Percentiles rank a stretch among this genome's conserved stretches.
Conservation (phyloP, 129 eudicot genomes). For the Oenanthe sinensis region DNA sequence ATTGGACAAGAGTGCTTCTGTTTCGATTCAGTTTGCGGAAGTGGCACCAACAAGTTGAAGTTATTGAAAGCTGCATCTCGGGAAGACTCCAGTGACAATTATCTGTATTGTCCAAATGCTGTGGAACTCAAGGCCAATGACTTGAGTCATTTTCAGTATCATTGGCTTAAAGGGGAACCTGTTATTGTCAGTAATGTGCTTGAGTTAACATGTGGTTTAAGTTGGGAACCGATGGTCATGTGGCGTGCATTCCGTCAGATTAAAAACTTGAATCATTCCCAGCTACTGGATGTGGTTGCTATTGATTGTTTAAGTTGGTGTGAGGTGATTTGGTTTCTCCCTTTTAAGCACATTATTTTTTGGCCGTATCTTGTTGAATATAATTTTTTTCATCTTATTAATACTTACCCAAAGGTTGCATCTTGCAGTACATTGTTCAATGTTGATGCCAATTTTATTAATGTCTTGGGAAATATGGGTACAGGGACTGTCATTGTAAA, state of each 20-base stretch:
- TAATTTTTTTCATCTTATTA: too few species aligned
- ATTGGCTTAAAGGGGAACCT: conserved; percentile 44
- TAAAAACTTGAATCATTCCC: conserved; percentile 3
- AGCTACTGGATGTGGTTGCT: conserved; percentile 21
- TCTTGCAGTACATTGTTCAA: too few species aligned
- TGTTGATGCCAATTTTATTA: too few species aligned
- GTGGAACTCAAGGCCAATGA: conserved; percentile 15
- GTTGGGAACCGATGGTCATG: conserved; percentile 61
- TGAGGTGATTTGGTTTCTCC: conserved; percentile 26
- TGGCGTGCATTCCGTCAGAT: conserved; percentile 51
- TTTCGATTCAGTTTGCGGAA: background rate
- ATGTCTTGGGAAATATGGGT: too few species aligned
- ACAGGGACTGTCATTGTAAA: too few species aligned
- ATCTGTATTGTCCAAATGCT: conserved; percentile 34
- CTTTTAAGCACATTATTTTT: background rate
- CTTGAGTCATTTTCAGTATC: conserved; percentile 40
- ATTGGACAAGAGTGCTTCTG: background rate
- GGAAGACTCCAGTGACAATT: conserved; percentile 21
- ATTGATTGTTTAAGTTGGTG: conserved; percentile 45
- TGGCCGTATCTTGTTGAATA: too few species aligned
- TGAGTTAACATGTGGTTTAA: conserved; percentile 29
- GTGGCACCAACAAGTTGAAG: background rate
- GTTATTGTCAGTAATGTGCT: conserved; percentile 41
- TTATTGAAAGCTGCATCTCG: conserved; percentile 20
- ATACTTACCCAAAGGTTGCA: too few species aligned